These are phyloP conservation scores for Isabelozyma pseudorhagii DNA, from an alignment of 805 yeast genomes.

Conservation along the genomic window DNA sequence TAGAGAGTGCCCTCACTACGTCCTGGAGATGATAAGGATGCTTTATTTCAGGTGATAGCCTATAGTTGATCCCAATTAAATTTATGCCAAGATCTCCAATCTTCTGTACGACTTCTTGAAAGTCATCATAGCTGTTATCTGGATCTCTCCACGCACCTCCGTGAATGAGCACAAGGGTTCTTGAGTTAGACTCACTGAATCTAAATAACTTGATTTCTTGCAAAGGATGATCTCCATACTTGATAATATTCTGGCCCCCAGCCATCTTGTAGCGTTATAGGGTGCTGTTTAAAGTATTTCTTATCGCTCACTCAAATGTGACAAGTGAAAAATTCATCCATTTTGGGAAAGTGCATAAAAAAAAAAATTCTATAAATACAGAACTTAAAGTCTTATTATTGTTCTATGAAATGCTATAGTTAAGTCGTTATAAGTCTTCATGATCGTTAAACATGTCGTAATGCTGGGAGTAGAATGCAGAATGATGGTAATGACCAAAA, in stretches of 20 bases:
- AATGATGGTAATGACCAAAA: background rate
- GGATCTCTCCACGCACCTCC: slow-evolving; percentile 92
- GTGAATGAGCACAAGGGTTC: slow-evolving; percentile 59
- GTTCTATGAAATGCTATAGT: too few species aligned
- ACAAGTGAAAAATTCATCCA: background rate
- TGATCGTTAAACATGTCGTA: too few species aligned
- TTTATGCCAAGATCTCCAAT: slow-evolving; percentile 8
- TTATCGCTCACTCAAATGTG: background rate
- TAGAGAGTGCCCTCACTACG: slow-evolving; percentile 42
- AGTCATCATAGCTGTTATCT: slow-evolving; percentile 56
- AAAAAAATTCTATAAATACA: too few species aligned
- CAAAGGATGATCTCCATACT: slow-evolving; percentile 31
- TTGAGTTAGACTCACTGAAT: slow-evolving; percentile 5
- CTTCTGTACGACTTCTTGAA: slow-evolving; percentile 26
- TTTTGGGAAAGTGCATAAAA: background rate
- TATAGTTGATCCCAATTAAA: slow-evolving; percentile 49
- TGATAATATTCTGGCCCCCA: background rate
- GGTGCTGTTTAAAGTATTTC: background rate
- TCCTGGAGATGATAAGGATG: slow-evolving; percentile 67
- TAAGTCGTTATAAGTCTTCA: too few species aligned
- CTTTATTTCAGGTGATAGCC: slow-evolving; percentile 57
- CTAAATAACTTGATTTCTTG: slow-evolving; percentile 28
- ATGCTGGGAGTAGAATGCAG: background rate
- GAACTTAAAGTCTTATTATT: too few species aligned
- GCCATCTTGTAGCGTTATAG: background rate